Conservation (phyloP, 2,329 filamentous ascomycete genomes). For the Chaetomium strumarium region DNA sequence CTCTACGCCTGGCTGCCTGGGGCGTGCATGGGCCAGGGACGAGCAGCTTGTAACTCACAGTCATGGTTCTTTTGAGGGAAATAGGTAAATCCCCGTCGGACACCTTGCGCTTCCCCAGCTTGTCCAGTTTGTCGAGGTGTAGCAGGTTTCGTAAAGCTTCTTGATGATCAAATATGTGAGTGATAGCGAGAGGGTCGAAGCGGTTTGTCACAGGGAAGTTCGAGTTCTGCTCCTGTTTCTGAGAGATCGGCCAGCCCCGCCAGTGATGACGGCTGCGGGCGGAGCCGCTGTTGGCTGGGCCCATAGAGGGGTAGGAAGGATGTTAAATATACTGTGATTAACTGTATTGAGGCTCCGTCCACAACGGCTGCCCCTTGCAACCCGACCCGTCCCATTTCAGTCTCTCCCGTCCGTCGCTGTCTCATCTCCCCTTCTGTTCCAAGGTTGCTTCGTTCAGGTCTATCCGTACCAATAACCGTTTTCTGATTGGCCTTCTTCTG, state of each 20-base stretch:
- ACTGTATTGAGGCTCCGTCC: too few relatives aligned
- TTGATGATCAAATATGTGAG: constrained; percentile 1
- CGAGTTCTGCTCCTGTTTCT: not conserved
- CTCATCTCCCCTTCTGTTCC: too few relatives aligned
- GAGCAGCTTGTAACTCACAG: constrained; percentile 39
- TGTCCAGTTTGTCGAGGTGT: constrained; percentile 30
- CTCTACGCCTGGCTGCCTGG: not conserved
- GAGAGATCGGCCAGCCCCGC: constrained; percentile 14
- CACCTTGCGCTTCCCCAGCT: constrained; percentile 63
- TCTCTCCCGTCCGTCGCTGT: too few relatives aligned
- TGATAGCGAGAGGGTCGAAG: not conserved
- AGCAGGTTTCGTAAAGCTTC: not conserved
- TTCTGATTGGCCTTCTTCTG: too few relatives aligned
- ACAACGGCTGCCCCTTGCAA: too few relatives aligned
- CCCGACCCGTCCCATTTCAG: too few relatives aligned
- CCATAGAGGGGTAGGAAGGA: not conserved
- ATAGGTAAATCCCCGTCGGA: constrained; percentile 54
- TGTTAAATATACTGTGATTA: too few relatives aligned
- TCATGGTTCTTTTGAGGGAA: constrained; percentile 55
- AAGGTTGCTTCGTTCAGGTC: too few relatives aligned
- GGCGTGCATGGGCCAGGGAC: constrained; percentile 17
- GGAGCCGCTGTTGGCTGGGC: constrained; percentile 8
- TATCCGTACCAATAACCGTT: too few relatives aligned
- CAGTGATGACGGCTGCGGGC: constrained; percentile 11
- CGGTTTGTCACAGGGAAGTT: not conserved